phyloP scores from a whole-genome alignment of 2,329 filamentous ascomycete genomes.

The Magnaporthiopsis incrustans region DNA sequence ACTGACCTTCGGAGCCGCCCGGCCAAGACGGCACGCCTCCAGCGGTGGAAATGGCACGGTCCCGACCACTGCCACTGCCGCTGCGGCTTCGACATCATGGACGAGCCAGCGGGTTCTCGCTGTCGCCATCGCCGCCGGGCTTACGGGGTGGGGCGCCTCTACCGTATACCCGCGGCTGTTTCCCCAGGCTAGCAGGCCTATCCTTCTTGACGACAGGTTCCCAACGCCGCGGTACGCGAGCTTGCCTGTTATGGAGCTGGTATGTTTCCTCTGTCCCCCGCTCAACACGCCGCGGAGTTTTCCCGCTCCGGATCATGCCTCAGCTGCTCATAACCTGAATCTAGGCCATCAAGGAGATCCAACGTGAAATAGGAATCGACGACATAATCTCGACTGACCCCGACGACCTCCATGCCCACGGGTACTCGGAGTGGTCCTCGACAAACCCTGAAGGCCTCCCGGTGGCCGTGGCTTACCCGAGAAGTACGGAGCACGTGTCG shows the following conservation, averaged over 20 bases:
- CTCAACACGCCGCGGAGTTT: background rate
- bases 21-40: constrained; percentile 12
- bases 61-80: constrained; percentile 26
- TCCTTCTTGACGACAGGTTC: constrained; percentile 20
- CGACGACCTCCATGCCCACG: constrained; percentile 52
- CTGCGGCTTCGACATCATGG: constrained; percentile 26
- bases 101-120: constrained; percentile 26
- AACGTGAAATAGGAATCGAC: constrained; percentile 33
- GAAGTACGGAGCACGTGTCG: constrained; percentile 52
- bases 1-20: background rate
- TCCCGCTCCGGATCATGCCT: background rate
- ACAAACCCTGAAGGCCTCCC: constrained; percentile 52
- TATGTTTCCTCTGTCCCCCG: constrained; percentile 5
- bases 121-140: constrained; percentile 29
- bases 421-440: constrained; percentile 62
- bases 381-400: constrained; percentile 56
- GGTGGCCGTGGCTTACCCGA: constrained; percentile 57
- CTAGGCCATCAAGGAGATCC: constrained; percentile 49
- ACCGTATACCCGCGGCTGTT: constrained; percentile 20
- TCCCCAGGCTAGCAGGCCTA: constrained; percentile 12
- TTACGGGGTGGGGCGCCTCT: constrained; percentile 29
- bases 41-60: constrained; percentile 15
- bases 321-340: background rate
- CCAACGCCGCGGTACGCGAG: constrained; percentile 29
- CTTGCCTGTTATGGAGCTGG: constrained; percentile 25